Evolutionary conservation across 805 yeast genomes (phyloP), one percentile per base, ranked within the genome.

Genomic region (Ogataea minuta): DNA sequence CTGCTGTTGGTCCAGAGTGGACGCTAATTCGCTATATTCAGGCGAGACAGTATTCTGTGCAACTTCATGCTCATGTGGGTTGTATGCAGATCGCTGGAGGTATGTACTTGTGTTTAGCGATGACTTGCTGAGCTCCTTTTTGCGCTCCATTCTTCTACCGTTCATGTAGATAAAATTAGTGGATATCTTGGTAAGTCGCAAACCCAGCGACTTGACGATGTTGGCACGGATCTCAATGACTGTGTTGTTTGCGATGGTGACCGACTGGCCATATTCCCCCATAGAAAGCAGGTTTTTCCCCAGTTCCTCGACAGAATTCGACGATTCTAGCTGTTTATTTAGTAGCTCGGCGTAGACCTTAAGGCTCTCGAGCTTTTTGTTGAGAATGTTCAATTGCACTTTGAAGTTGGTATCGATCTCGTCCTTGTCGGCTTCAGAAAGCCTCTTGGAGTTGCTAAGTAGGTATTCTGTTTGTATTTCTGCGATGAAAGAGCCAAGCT

Each of bases 251-350:
- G 64, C 67, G 1, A 67, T 39, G 11, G 60, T 51, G 28, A 59
- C 50, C 10, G 62, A 61, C 3, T 65, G 66, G 6, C 66, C 62
- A 31, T 68, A 70, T 23, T 47, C 66, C 34, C 66, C 66, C 52
- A 60, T 53, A n/a, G 60, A 51, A 9, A 59, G 35, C 14, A 64
- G 34, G 41, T 57, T 60, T 29, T 44, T 38, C 7, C 62, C 48
- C 4, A 60, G 29, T 6, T 42, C 49, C 28, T 82, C 86, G 47
- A 81, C 77, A 3, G 64, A 60, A 41, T 73, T 77, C 34, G 77
- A 54, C 37, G 66, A 54, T 43, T 71, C 73, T 32, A 76, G 65
- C 51, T 76, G 71, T 41, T 73, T 75, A 44, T 70, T 70, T 46
- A 76, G 64, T 41, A 70, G 69, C 47, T 76, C 49, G 4, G 45